Conservation (phyloP, 768 basidiomycete genomes). For the Tulasnella sp. region DNA sequence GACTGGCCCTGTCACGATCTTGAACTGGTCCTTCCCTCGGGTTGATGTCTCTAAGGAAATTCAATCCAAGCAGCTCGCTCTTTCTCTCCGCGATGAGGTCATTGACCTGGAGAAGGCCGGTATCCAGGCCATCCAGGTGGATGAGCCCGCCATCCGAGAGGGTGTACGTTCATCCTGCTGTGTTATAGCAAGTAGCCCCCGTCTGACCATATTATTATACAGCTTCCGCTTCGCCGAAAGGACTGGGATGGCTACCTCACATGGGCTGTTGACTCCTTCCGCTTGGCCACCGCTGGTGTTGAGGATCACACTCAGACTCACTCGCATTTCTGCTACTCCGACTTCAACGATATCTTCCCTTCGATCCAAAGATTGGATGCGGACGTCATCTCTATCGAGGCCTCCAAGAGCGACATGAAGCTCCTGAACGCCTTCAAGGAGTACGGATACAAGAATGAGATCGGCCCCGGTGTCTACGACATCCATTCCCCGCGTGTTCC, state of each 20-base stretch:
- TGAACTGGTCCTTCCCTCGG: conserved; percentile 99
- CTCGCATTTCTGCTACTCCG: conserved; percentile 99
- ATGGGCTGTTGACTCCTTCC: conserved; percentile 99
- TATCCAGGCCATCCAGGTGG: conserved; percentile 97
- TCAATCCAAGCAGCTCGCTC: conserved; percentile 96
- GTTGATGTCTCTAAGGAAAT: conserved; percentile 92
- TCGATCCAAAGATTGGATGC: conserved; percentile 95
- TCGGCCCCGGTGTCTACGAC: conserved; percentile 97
- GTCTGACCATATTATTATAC: conserved; percentile 15
- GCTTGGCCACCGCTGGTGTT: conserved; percentile 93
- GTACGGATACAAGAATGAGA: conserved; percentile 92
- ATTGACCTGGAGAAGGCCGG: conserved; percentile 93
- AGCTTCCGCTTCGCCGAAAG: conserved; percentile 87
- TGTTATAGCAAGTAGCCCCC: not conserved
- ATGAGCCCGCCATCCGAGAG: conserved; percentile 99
- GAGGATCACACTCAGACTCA: conserved; percentile 90
- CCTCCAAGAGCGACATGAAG: conserved; percentile 98
- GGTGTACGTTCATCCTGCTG: conserved; percentile 47
- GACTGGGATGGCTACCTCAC: conserved; percentile 96
- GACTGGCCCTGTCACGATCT: conserved; percentile 94
- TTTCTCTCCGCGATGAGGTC: conserved; percentile 97
- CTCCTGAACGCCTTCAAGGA: conserved; percentile 89
- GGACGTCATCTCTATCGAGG: conserved; percentile 98
- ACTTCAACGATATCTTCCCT: conserved; percentile 97
- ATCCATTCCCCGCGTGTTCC: conserved; percentile 99